Conservation (phyloP, 352 stramenopile genomes). For the Phytophthora macrochlamydospora region DNA sequence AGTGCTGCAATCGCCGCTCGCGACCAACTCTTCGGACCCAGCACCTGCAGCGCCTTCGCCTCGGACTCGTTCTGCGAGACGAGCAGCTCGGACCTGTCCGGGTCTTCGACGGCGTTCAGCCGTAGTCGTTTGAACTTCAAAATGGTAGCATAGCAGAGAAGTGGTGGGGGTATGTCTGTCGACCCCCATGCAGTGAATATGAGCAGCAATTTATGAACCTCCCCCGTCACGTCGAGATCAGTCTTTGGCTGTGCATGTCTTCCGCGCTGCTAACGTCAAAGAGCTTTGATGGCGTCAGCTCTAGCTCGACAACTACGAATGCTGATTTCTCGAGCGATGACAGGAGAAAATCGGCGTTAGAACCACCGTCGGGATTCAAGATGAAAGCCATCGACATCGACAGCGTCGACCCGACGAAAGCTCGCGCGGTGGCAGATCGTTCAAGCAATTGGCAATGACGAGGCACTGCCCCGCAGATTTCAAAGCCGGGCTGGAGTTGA, state of each 20-base stretch:
- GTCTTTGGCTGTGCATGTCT: not conserved
- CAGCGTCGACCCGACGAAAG: too few species aligned
- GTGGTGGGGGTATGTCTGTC: not conserved
- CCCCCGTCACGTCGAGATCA: too few species aligned
- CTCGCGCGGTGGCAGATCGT: too few species aligned
- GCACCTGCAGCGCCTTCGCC: slow-evolving; percentile 22
- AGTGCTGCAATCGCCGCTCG: slow-evolving; percentile 28
- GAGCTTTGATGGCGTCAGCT: not conserved
- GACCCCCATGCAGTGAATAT: not conserved
- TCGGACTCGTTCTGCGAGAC: slow-evolving; percentile 31
- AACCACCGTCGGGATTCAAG: too few species aligned
- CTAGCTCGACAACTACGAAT: not conserved
- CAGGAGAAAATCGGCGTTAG: too few species aligned
- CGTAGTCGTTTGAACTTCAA: slow-evolving; percentile 2
- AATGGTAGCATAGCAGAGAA: not conserved
- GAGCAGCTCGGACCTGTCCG: slow-evolving; percentile 22
- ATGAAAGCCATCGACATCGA: too few species aligned
- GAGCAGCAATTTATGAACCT: not conserved
- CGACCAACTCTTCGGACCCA: slow-evolving; percentile 26
- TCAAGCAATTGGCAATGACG: too few species aligned
- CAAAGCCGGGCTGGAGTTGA: too few species aligned
- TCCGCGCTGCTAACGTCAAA: not conserved
- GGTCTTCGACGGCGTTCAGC: slow-evolving; percentile 14
- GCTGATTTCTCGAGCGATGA: not conserved
- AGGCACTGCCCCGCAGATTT: too few species aligned